These are phyloP conservation scores for Coemansia sp. DNA, from an alignment of 192 early-diverging fungal species.

Conservation along the genomic window DNA sequence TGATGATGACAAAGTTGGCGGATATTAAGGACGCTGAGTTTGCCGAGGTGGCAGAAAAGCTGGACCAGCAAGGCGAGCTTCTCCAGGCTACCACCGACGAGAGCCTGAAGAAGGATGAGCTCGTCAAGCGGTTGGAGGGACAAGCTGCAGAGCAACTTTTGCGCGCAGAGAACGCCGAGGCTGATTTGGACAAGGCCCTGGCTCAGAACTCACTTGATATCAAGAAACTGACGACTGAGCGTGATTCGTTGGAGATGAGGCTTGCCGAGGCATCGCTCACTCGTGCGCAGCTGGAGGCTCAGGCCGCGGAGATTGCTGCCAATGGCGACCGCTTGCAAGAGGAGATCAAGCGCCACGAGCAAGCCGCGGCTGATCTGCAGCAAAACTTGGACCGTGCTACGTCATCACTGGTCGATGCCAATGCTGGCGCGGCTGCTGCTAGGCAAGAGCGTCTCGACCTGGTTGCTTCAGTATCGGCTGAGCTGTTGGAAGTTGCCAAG, in stretches of 20 bases:
- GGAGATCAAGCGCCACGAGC: conserved; percentile 16
- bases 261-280: conserved; percentile 6
- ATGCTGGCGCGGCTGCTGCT: not conserved
- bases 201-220: not conserved
- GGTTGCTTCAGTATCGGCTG: not conserved
- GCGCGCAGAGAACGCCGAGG: conserved; percentile 16
- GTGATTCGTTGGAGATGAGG: conserved; percentile 4
- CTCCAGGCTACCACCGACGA: conserved; percentile 37
- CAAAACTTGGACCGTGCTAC: conserved; percentile 13
- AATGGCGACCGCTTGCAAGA: conserved; percentile 10
- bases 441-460: not conserved
- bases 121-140: conserved; percentile 22
- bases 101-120: conserved; percentile 38
- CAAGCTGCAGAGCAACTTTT: conserved; percentile 13
- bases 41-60: conserved; percentile 26
- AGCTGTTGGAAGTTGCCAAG: conserved; percentile 14
- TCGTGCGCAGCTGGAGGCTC: conserved; percentile 10
- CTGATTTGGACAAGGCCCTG: conserved; percentile 14
- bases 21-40: conserved; percentile 49
- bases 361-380: conserved; percentile 16
- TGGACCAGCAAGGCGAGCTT: conserved; percentile 24
- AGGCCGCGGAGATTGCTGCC: not conserved
- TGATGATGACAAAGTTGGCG: conserved; percentile 55
- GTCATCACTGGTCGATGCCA: not conserved
- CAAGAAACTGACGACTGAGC: conserved; percentile 15